Evolutionary conservation across 2,329 filamentous ascomycete species (phyloP).

Genomic region (Lachnum nothofagi): DNA sequence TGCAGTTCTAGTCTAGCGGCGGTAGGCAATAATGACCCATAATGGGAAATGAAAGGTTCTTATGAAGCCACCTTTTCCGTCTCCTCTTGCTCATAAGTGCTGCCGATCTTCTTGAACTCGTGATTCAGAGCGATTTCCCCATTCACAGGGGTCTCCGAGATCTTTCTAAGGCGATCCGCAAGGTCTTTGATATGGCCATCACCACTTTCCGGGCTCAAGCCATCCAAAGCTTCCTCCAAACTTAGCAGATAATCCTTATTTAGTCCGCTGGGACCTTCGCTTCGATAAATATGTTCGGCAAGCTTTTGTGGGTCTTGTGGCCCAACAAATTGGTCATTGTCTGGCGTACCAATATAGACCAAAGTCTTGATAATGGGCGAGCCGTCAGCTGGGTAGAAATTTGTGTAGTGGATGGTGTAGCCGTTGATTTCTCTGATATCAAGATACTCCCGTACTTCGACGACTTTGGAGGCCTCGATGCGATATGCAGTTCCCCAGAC

Average conservation of each 20-base stretch:
- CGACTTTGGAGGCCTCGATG: constrained; percentile 65
- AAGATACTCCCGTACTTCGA: constrained; percentile 81
- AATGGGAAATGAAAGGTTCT: constrained; percentile 24
- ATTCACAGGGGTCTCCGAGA: constrained; percentile 35
- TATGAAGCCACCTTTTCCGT: constrained; percentile 39
- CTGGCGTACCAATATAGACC: constrained; percentile 90
- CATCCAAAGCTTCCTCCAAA: constrained; percentile 69
- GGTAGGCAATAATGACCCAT: constrained; percentile 22
- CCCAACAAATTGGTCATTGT: constrained; percentile 87
- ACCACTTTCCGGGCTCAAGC: constrained; percentile 67
- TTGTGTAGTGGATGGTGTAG: constrained; percentile 87
- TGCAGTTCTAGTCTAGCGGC: constrained; percentile 27
- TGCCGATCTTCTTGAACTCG: constrained; percentile 42
- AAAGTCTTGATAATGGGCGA: constrained; percentile 49
- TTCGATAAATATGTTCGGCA: constrained; percentile 73
- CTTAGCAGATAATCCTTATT: constrained; percentile 86
- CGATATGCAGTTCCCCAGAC: constrained; percentile 95
- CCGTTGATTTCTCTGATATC: constrained; percentile 97
- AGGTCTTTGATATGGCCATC: constrained; percentile 84
- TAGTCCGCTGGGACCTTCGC: constrained; percentile 76
- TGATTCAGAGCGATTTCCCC: constrained; percentile 23
- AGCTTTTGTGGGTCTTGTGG: constrained; percentile 73
- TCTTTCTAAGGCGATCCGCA: constrained; percentile 61
- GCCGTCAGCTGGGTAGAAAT: constrained; percentile 60
- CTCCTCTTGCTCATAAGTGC: constrained; percentile 57